A percentile compares a stretch with the other conserved stretches of the same genome.
Evolutionary conservation across 2,329 filamentous ascomycete species (phyloP).

Genomic region (Emergomyces africanus): DNA sequence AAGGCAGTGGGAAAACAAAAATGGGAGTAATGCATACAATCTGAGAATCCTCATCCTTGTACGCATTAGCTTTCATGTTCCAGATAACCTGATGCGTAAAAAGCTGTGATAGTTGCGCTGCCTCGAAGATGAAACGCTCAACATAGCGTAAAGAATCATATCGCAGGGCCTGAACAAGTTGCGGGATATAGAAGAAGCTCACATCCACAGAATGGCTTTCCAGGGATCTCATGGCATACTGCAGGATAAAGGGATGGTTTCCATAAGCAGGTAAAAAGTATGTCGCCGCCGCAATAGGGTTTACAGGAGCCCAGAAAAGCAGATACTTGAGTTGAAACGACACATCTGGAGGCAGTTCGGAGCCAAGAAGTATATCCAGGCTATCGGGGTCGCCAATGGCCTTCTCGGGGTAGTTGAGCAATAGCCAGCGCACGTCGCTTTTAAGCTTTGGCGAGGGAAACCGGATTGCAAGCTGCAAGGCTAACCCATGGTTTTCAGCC

Average conservation of each 20-base stretch:
- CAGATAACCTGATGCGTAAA: slow-evolving; percentile 99
- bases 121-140: slow-evolving; percentile 91
- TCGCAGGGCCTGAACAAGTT: slow-evolving; percentile 89
- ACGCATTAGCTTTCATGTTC: slow-evolving; percentile 99
- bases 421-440: slow-evolving; percentile 62
- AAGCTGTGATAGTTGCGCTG: slow-evolving; percentile 91
- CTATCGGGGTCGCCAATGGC: slow-evolving; percentile 71
- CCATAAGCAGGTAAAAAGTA: slow-evolving; percentile 86
- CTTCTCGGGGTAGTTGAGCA: slow-evolving; percentile 74
- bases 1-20: slow-evolving; percentile 5
- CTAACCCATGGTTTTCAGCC: slow-evolving; percentile 71
- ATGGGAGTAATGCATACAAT: slow-evolving; percentile 43
- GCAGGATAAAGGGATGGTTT: slow-evolving; percentile 84
- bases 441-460: slow-evolving; percentile 64
- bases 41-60: slow-evolving; percentile 87
- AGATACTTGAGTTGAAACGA: slow-evolving; percentile 83
- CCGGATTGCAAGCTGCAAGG: slow-evolving; percentile 68
- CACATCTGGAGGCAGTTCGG: slow-evolving; percentile 63
- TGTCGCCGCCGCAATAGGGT: slow-evolving; percentile 83
- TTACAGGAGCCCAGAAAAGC: slow-evolving; percentile 83
- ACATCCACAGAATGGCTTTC: slow-evolving; percentile 94
- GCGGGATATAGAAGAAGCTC: slow-evolving; percentile 97
- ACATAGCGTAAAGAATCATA: slow-evolving; percentile 93
- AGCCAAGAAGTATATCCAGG: slow-evolving; percentile 67
- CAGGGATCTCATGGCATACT: slow-evolving; percentile 91